Percentiles rank a stretch among this genome's conserved stretches.
Evolutionary conservation across 345 rosid species (phyloP).

Genomic region (Angophora floribunda): DNA sequence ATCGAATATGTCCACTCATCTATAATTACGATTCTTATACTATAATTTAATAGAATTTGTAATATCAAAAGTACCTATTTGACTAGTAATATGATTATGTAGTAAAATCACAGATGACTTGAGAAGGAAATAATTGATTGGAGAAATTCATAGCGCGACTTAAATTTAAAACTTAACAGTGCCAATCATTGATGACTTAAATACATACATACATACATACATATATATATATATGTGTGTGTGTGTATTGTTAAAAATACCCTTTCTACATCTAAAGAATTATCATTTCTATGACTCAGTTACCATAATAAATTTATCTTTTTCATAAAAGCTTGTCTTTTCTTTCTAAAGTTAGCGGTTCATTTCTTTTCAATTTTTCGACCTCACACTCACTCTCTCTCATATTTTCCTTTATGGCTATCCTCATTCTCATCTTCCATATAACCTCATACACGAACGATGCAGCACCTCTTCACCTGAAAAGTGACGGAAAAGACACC

Average conservation of each 20-base stretch:
- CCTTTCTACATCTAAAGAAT: background rate
- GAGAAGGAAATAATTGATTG: too few species aligned
- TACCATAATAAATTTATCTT: background rate
- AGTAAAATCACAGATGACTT: too few species aligned
- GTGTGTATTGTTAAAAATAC: too few species aligned
- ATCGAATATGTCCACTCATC: too few species aligned
- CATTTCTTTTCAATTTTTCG: background rate
- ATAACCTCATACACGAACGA: background rate
- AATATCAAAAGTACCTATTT: too few species aligned
- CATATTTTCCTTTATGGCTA: background rate
- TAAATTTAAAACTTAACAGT: background rate
- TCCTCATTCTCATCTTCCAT: background rate
- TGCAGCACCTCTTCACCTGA: background rate
- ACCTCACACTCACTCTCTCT: background rate
- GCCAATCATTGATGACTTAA: background rate
- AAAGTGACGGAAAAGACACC: background rate
- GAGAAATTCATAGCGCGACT: background rate
- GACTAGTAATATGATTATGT: too few species aligned
- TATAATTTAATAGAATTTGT: too few species aligned
- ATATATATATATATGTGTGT: too few species aligned
- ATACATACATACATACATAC: too few species aligned
- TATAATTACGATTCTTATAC: too few species aligned
- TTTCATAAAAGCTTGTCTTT: background rate
- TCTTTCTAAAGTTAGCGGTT: background rate
- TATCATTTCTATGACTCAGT: background rate